Base-by-base conservation (phyloP, 768 basidiomycete genomes). In the Kwoniella dejecticola region DNA sequence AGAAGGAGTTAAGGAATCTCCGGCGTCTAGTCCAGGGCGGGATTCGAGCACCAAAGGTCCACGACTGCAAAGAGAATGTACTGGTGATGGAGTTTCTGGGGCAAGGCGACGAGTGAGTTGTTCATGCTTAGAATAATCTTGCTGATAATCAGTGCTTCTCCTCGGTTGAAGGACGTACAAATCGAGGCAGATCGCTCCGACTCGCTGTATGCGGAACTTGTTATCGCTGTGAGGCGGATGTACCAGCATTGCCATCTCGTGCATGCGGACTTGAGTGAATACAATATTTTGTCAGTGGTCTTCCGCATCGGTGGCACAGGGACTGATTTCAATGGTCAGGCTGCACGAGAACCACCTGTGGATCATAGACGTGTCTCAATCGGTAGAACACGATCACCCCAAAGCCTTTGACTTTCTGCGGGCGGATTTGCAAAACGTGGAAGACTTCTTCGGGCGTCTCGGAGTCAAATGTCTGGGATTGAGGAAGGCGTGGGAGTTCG, bases 301-400 rank as follows among this genome's bases (percentile, higher is more conserved):
- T 8, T 38, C 17, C 36, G 12, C 47, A 23, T 15, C 19, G 15
- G 26, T 24, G 21, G n/a, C n/a, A n/a, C n/a, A n/a, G n/a, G n/a
- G n/a, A n/a, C n/a, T n/a, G n/a, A n/a, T n/a, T n/a, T n/a, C n/a
- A 11, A 23, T 7, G 44, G 12, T 24, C 11, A 80, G 80, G 17
- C 80, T 80, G 50, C 81, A 82, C 66, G 57, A 76, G 8, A 83
- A 80, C 0, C 90, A 91, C 71, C 83, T 96, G 17, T 92, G 85
- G 79, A 88, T 98, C 70, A 98, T 99, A 80, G 96, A 99, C 78
- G 96, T 99, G 60, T 96, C 94, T 1, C 96, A 99, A 77, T 94
- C 91, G 65, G 94, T 99, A 33, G 96, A 99, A 71, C 94, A 97
- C 74, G 95, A 98, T 78, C 96, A 99, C 70, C 96, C 95, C 0